phyloP scores from a whole-genome alignment of 2,329 filamentous ascomycete genomes.

The Zymoseptoria brevis region DNA sequence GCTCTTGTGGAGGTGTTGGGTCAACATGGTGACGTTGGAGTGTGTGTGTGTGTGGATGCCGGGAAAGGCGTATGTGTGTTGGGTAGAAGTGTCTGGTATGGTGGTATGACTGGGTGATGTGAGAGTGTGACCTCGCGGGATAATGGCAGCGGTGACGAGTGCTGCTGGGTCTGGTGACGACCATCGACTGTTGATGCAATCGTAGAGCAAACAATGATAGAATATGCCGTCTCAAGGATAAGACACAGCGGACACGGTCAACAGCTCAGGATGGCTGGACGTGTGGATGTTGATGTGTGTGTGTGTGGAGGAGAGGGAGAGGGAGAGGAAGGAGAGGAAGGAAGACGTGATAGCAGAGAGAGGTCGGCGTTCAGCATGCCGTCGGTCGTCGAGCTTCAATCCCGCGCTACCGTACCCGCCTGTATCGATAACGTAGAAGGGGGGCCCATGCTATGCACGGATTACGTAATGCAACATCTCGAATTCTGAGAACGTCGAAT shows the following conservation, averaged over 20 bases:
- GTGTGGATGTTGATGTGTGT: background rate
- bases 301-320: background rate
- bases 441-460: no score
- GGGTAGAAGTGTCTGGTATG: background rate
- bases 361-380: no score
- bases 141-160: background rate
- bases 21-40: slow-evolving; percentile 18
- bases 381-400: background rate
- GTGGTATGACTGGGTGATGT: background rate
- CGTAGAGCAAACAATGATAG: background rate
- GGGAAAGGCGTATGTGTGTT: background rate
- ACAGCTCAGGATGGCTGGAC: background rate
- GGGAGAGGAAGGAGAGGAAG: background rate
- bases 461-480: no score
- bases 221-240: background rate
- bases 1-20: slow-evolving; percentile 20
- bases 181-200: background rate
- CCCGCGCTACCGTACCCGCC: background rate
- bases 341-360: background rate
- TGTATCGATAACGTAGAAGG: background rate
- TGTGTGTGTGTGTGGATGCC: background rate
- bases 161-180: background rate
- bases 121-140: background rate
- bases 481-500: no score
- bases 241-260: background rate